These are phyloP conservation scores for Myriosclerotinia curreyana DNA, from an alignment of 2,329 filamentous ascomycete species.

Conservation along the genomic window DNA sequence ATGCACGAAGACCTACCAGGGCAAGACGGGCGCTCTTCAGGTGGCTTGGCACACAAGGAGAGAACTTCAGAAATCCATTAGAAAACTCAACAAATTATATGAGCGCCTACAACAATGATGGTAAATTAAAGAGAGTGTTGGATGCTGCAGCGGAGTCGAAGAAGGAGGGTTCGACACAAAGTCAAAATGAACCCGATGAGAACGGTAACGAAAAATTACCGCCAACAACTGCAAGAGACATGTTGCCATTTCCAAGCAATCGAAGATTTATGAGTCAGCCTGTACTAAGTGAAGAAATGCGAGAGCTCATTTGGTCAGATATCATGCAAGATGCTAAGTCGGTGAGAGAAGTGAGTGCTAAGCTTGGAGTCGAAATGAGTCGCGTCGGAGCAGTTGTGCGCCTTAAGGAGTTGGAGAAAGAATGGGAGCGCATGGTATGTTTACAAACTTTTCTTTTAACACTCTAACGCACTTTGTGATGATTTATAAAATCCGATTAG, in stretches of 20 bases:
- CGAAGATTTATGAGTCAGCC: slow-evolving; percentile 56
- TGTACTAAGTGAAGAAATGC: slow-evolving; percentile 62
- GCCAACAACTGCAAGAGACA: slow-evolving; percentile 29
- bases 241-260: slow-evolving; percentile 61
- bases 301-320: slow-evolving; percentile 60
- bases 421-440: slow-evolving; percentile 63
- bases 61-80: slow-evolving; percentile 34
- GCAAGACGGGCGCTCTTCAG: slow-evolving; percentile 34
- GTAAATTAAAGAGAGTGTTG: slow-evolving; percentile 34
- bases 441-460: slow-evolving; percentile 29
- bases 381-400: slow-evolving; percentile 68
- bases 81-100: slow-evolving; percentile 38
- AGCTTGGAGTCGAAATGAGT: slow-evolving; percentile 64
- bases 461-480: slow-evolving; percentile 49
- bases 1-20: slow-evolving; percentile 32
- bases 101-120: slow-evolving; percentile 35
- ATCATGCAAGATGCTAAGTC: slow-evolving; percentile 55
- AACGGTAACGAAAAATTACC: slow-evolving; percentile 28
- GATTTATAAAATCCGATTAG: slow-evolving; percentile 89
- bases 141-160: slow-evolving; percentile 12
- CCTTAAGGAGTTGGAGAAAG: slow-evolving; percentile 65
- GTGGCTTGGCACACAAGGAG: slow-evolving; percentile 37
- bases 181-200: slow-evolving; percentile 10
- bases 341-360: slow-evolving; percentile 60
- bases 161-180: slow-evolving; percentile 17